Evolutionary conservation across 345 rosid genomes (phyloP).

Genomic region (Rhodamnia rubescens): DNA sequence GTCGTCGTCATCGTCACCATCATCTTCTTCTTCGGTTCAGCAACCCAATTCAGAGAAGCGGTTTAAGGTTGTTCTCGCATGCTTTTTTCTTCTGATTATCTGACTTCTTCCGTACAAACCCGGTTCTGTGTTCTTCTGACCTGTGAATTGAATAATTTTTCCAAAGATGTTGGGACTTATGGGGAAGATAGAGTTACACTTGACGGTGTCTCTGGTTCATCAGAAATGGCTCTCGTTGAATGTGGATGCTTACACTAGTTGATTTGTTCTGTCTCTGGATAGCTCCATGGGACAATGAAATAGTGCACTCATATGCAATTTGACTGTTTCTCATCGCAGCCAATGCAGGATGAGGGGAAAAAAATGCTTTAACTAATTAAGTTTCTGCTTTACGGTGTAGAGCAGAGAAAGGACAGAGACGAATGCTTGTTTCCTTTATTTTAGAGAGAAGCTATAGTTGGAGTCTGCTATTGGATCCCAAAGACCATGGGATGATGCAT

Average conservation of each 20-base stretch:
- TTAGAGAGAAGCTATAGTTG: neutral
- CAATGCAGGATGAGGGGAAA: neutral
- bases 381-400: neutral
- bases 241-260: neutral
- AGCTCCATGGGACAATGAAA: neutral
- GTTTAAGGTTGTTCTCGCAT: conserved; percentile 38
- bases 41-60: conserved; percentile 23
- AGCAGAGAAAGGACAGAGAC: neutral
- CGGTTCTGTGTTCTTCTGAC: neutral
- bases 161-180: neutral
- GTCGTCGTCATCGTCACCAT: neutral
- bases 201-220: neutral
- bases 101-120: neutral
- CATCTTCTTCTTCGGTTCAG: conserved; percentile 27
- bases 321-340: neutral
- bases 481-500: neutral
- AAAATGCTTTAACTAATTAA: neutral
- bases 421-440: neutral
- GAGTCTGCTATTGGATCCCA: neutral
- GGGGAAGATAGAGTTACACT: neutral
- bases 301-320: neutral
- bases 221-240: neutral
- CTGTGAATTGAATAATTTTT: neutral
- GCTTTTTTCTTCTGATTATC: neutral
- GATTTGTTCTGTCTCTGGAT: neutral